Percentiles rank a stretch among this genome's conserved stretches.
These are phyloP conservation scores for Laguncularia racemosa DNA, from an alignment of 345 rosid species.

Conservation along the genomic window DNA sequence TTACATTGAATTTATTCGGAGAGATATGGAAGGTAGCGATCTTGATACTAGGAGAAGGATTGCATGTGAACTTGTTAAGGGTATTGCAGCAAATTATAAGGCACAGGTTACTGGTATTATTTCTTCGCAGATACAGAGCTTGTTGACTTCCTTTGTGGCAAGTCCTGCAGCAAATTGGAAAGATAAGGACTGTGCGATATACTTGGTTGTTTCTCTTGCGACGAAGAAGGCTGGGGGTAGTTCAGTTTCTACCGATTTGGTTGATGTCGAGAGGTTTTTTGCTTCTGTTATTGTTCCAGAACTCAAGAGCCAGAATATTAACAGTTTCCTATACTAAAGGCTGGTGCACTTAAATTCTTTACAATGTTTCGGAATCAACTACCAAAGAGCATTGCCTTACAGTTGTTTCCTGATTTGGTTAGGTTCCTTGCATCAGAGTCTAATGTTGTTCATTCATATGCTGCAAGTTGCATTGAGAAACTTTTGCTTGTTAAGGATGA, in stretches of 20 bases:
- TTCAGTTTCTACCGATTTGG: constrained; percentile 77
- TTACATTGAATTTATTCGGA: constrained; percentile 86
- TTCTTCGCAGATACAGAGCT: constrained; percentile 71
- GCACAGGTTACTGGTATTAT: constrained; percentile 53
- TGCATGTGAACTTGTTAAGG: constrained; percentile 93
- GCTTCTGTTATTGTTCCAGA: constrained; percentile 69
- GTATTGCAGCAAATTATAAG: constrained; percentile 82
- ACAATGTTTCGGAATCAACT: constrained; percentile 73
- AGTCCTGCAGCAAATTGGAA: constrained; percentile 87
- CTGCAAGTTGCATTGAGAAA: constrained; percentile 93
- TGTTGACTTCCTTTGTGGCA: constrained; percentile 47
- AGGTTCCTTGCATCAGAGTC: constrained; percentile 75
- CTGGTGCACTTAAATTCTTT: constrained; percentile 87
- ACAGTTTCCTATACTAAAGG: constrained; percentile 85
- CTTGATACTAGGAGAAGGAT: constrained; percentile 96
- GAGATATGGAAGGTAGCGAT: constrained; percentile 99
- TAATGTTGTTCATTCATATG: constrained; percentile 94
- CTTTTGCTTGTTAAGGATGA: constrained; percentile 93
- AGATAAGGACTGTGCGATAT: constrained; percentile 95
- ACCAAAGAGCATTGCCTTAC: constrained; percentile 58
- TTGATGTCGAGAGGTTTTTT: constrained; percentile 83
- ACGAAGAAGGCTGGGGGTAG: constrained; percentile 76
- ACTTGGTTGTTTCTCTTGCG: constrained; percentile 86
- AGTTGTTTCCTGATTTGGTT: constrained; percentile 62
- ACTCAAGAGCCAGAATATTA: constrained; percentile 69